Evolutionary conservation across 2,329 filamentous ascomycete genomes (phyloP).

Genomic region (Epichloe sylvatica): DNA sequence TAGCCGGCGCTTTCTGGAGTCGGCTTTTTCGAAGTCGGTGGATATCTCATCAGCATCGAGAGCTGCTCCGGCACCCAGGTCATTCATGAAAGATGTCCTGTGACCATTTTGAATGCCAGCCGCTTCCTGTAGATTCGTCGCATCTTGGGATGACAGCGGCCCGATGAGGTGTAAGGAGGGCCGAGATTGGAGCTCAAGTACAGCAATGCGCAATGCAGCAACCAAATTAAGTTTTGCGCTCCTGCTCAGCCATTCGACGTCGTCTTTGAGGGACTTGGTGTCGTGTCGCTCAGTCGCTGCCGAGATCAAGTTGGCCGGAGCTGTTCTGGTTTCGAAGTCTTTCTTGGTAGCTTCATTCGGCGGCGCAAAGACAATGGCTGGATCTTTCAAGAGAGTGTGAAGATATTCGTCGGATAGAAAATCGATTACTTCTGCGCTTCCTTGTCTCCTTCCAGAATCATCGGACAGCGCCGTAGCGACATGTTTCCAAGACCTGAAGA

Average conservation of each 20-base stretch:
- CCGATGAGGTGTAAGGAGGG: conserved; percentile 57
- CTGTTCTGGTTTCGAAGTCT: conserved; percentile 70
- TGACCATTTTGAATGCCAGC: conserved; percentile 50
- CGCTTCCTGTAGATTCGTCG: conserved; percentile 60
- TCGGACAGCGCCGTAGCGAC: conserved; percentile 44
- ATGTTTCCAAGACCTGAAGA: conserved; percentile 45
- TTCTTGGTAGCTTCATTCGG: conserved; percentile 49
- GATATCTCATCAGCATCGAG: conserved; percentile 41
- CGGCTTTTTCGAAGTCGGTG: conserved; percentile 46
- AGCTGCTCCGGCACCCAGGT: conserved; percentile 32
- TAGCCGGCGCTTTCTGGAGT: conserved; percentile 51
- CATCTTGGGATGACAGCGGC: conserved; percentile 64
- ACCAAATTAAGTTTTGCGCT: conserved; percentile 67
- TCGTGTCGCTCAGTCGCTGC: conserved; percentile 53
- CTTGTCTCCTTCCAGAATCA: conserved; percentile 39
- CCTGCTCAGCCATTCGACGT: conserved; percentile 75
- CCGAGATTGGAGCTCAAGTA: conserved; percentile 74
- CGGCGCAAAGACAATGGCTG: conserved; percentile 52
- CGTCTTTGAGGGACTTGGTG: conserved; percentile 66
- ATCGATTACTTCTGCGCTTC: conserved; percentile 40
- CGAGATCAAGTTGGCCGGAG: conserved; percentile 70
- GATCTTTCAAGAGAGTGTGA: conserved; percentile 51
- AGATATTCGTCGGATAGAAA: conserved; percentile 63
- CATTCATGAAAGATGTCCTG: conserved; percentile 41
- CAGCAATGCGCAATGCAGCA: conserved; percentile 62